A percentile compares a stretch with the other conserved stretches of the same genome.
These are phyloP conservation scores for Pleurotus citrinopileatus DNA, from an alignment of 768 basidiomycete species.

Conservation along the genomic window DNA sequence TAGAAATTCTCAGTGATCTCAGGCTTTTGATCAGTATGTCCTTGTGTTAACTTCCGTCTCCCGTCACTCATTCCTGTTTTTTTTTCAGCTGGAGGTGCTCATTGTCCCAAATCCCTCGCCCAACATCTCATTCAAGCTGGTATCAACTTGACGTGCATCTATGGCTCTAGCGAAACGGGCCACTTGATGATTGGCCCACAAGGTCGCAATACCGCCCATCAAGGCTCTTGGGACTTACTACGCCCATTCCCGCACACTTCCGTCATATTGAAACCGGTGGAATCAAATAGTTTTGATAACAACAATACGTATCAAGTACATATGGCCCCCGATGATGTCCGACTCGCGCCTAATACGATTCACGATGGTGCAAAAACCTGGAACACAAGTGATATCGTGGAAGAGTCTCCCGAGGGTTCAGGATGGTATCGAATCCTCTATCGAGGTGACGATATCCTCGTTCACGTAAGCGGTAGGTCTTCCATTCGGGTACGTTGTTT, in stretches of 20 bases:
- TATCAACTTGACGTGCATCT: constrained; percentile 11
- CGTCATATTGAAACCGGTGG: constrained; percentile 11
- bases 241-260: constrained; percentile 13
- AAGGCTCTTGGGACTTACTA: constrained; percentile 10
- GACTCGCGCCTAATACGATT: constrained; percentile 8
- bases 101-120: constrained; percentile 14
- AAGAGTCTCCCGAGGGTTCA: constrained; percentile 11
- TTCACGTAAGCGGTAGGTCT: constrained; percentile 15
- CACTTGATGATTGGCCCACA: constrained; percentile 14
- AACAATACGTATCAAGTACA: constrained; percentile 7
- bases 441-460: constrained; percentile 15
- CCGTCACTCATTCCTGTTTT: neutral
- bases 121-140: constrained; percentile 6
- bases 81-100: constrained; percentile 15
- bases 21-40: constrained; percentile 11
- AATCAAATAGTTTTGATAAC: neutral
- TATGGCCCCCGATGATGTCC: constrained; percentile 6
- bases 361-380: constrained; percentile 5
- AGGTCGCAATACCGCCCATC: neutral
- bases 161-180: constrained; percentile 14
- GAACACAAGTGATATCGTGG: constrained; percentile 15
- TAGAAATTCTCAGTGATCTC: constrained; percentile 3
- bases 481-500: no score
- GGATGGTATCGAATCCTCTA: constrained; percentile 15
- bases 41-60: neutral